Evolutionary conservation across 257 asterid genomes (phyloP).

Genomic region (Primulina eburnea): DNA sequence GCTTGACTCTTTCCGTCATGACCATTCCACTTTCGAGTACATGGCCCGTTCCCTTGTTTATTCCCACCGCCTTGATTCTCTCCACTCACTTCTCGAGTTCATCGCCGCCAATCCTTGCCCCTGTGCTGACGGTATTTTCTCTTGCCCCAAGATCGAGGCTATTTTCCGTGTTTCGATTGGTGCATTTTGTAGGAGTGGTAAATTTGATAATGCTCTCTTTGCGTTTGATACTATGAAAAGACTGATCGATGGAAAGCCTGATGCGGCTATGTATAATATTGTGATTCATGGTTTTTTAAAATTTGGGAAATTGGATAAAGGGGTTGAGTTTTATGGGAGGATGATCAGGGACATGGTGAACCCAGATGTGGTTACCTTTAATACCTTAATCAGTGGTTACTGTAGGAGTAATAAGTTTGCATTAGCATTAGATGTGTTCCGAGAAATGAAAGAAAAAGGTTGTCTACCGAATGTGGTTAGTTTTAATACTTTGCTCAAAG

Average conservation of each 20-base stretch:
- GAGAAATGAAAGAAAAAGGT: slow-evolving; percentile 79
- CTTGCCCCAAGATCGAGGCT: slow-evolving; percentile 67
- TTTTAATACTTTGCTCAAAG: slow-evolving; percentile 79
- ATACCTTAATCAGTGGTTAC: slow-evolving; percentile 72
- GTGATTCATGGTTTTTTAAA: slow-evolving; percentile 77
- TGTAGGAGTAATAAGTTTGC: slow-evolving; percentile 51
- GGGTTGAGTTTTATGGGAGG: slow-evolving; percentile 51
- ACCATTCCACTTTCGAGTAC: slow-evolving; percentile 81
- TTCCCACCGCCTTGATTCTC: slow-evolving; percentile 72
- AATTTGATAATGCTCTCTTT: slow-evolving; percentile 51
- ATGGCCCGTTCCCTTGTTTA: slow-evolving; percentile 70
- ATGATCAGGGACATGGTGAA: slow-evolving; percentile 65
- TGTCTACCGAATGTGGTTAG: slow-evolving; percentile 87
- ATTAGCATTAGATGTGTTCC: slow-evolving; percentile 64
- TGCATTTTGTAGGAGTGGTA: slow-evolving; percentile 62
- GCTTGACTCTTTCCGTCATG: slow-evolving; percentile 86
- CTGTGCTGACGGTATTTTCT: slow-evolving; percentile 85
- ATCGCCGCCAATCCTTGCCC: slow-evolving; percentile 88
- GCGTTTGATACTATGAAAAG: slow-evolving; percentile 71
- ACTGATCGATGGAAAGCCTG: slow-evolving; percentile 73
- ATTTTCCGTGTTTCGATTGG: slow-evolving; percentile 63
- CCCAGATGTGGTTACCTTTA: slow-evolving; percentile 73
- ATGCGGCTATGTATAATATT: slow-evolving; percentile 58
- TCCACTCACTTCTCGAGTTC: slow-evolving; percentile 61
- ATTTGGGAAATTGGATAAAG: slow-evolving; percentile 45